Conservation (phyloP, 345 rosid genomes). For the Gossypium ekmanianum region DNA sequence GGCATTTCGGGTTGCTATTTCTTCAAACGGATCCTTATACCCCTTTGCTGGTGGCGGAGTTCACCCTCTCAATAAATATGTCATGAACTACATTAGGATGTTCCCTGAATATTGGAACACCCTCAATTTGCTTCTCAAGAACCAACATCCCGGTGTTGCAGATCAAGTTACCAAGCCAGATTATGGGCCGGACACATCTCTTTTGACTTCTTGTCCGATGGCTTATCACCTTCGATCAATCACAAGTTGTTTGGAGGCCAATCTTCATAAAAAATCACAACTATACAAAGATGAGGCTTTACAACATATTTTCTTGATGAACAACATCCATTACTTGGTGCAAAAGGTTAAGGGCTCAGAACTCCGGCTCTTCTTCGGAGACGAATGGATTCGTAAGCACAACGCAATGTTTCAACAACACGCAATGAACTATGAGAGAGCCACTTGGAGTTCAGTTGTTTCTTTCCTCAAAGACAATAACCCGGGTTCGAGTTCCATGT, state of each 20-base stretch:
- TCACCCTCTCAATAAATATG: slow-evolving; percentile 66
- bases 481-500: slow-evolving; percentile 11
- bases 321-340: slow-evolving; percentile 73
- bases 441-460: slow-evolving; percentile 63
- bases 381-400: slow-evolving; percentile 77
- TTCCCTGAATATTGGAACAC: slow-evolving; percentile 46
- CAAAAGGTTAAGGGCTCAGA: slow-evolving; percentile 66
- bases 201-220: slow-evolving; percentile 46
- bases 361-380: slow-evolving; percentile 63
- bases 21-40: slow-evolving; percentile 34
- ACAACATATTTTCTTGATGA: slow-evolving; percentile 53
- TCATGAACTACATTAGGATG: slow-evolving; percentile 71
- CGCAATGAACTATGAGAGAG: slow-evolving; percentile 57
- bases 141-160: slow-evolving; percentile 30
- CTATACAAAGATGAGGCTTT: slow-evolving; percentile 50
- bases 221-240: slow-evolving; percentile 49
- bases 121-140: slow-evolving; percentile 51
- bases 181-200: slow-evolving; percentile 30
- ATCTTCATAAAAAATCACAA: slow-evolving; percentile 46
- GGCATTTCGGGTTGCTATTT: slow-evolving; percentile 45
- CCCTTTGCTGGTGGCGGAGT: slow-evolving; percentile 52
- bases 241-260: slow-evolving; percentile 45
- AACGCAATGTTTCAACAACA: slow-evolving; percentile 51
- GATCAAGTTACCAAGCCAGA: slow-evolving; percentile 28
- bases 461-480: slow-evolving; percentile 39